Evolutionary conservation across 176 grass and related monocot species (phyloP).

Genomic region (Cenchrus fungigraminus): DNA sequence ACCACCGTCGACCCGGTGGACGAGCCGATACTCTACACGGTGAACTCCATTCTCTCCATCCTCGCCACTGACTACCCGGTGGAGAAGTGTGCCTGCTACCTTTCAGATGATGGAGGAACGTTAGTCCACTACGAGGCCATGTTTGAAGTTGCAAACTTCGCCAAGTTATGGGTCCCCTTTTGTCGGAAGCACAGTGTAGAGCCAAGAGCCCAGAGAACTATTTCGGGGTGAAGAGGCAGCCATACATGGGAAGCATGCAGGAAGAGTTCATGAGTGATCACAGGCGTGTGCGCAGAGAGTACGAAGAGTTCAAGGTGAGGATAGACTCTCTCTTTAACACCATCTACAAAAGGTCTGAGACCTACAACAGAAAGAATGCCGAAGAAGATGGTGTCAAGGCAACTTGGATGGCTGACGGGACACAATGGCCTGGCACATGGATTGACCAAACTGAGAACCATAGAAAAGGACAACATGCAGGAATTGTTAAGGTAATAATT

Average conservation of each 20-base stretch:
- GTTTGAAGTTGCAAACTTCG: constrained; percentile 41
- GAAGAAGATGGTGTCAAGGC: constrained; percentile 24
- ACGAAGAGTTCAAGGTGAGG: constrained; percentile 55
- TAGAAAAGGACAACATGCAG: constrained; percentile 44
- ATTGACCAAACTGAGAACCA: constrained; percentile 42
- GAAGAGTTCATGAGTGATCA: constrained; percentile 41
- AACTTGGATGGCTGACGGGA: constrained; percentile 60
- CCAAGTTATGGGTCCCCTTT: constrained; percentile 43
- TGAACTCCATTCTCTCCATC: constrained; percentile 58
- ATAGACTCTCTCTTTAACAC: constrained; percentile 39
- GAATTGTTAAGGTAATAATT: constrained; percentile 41
- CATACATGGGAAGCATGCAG: constrained; percentile 1
- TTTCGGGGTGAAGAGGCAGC: constrained; percentile 19
- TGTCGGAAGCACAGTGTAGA: constrained; percentile 51
- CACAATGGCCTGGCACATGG: constrained; percentile 57
- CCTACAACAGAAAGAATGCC: constrained; percentile 10
- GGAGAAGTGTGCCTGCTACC: constrained; percentile 51
- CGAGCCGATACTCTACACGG: constrained; percentile 50
- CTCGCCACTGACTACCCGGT: constrained; percentile 58
- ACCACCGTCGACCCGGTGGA: constrained; percentile 56
- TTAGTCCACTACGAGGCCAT: constrained; percentile 50
- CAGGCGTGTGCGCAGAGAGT: constrained; percentile 47
- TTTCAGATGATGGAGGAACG: constrained; percentile 52
- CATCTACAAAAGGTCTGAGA: constrained; percentile 45
- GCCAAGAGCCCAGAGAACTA: constrained; percentile 54